Conservation (phyloP, 2,329 filamentous ascomycete genomes). For the Dothideomycetidae sp. region DNA sequence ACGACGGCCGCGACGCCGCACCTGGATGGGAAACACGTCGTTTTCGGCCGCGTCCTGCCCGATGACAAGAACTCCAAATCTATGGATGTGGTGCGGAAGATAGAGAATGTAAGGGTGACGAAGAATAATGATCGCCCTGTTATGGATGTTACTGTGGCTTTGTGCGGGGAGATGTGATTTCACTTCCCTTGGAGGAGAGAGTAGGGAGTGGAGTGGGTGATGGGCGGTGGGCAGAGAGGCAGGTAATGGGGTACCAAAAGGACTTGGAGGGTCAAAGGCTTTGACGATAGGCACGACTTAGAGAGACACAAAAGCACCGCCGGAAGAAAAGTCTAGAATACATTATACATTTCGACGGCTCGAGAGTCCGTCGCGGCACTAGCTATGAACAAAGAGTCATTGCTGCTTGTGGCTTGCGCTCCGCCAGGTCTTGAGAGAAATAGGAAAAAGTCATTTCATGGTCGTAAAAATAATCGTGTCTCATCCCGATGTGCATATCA, state of each 20-base stretch:
- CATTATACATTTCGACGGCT: neutral
- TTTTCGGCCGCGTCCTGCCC: slow-evolving; percentile 71
- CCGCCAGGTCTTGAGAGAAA: neutral
- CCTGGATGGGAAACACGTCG: slow-evolving; percentile 84
- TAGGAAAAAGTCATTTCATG: neutral
- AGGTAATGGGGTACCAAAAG: too few relatives aligned
- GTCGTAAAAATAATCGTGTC: neutral
- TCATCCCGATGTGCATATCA: neutral
- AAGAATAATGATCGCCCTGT: slow-evolving; percentile 65
- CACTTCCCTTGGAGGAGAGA: too few relatives aligned
- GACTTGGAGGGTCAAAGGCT: too few relatives aligned
- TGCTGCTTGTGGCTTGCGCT: too few relatives aligned
- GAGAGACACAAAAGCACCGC: too few relatives aligned
- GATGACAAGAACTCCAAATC: slow-evolving; percentile 39
- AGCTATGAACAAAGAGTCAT: too few relatives aligned
- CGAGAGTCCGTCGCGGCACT: too few relatives aligned
- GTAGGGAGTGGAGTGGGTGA: too few relatives aligned
- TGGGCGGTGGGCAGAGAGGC: too few relatives aligned
- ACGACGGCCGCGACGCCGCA: slow-evolving; percentile 78
- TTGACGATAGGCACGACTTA: too few relatives aligned
- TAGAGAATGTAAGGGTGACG: slow-evolving; percentile 79
- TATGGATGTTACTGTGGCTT: slow-evolving; percentile 66
- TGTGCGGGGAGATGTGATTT: slow-evolving; percentile 93
- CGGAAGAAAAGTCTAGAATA: too few relatives aligned
- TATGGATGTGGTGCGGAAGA: slow-evolving; percentile 80